Base-by-base conservation (phyloP, 495 filamentous ascomycete genomes). In the Penicillium goetzii region DNA sequence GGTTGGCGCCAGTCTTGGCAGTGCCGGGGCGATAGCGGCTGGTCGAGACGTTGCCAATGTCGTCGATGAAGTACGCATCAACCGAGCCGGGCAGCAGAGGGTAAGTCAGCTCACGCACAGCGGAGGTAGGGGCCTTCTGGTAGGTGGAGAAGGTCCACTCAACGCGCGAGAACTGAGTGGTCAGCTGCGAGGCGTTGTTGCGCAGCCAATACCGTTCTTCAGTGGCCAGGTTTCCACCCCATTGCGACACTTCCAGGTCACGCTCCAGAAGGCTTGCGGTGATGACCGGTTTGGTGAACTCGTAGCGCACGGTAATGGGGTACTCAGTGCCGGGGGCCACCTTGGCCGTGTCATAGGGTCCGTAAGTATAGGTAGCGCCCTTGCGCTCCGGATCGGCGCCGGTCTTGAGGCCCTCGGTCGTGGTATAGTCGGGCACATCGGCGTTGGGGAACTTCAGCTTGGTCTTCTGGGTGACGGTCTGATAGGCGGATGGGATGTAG, bases 11-110 rank as follows among this genome's bases (percentile, higher is more conserved):
- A 2, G 89, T 85, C 73, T 83, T 84, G 36, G 64, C 62, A 30
- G 87, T 90, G 60, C 86, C 88, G n/a, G 80, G 78, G 60, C 95
- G 85, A 83, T 93, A 99, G 68, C 86, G 86, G 59, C 91, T 96
- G 30, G 95, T 99, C 21, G 92, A 96, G 25, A 99, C 92, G 73
- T 99, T 99, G 62, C 95, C 95, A 70, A 99, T 96, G 64, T 93
- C 93, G 72, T 99, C 95, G 28, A 89, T 94, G 77, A 95, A 98
- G 81, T 98, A 99, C 1, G 95, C 84, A 68, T 96, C 88, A 56
- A 85, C 81, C 57, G 88, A 90, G 63, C 94, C 93, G 30, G 87
- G 83, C 56, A 82, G 85, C 30, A 99, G 84, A 1, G 92, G 90
- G 67, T 95, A 87, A 57, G 84, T 88, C 40, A 99, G 77, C 74